A percentile compares a stretch with the other conserved stretches of the same genome.
These are phyloP conservation scores for Wickerhamomyces sp. DNA, from an alignment of 1,139 yeast genomes.

Conservation along the genomic window DNA sequence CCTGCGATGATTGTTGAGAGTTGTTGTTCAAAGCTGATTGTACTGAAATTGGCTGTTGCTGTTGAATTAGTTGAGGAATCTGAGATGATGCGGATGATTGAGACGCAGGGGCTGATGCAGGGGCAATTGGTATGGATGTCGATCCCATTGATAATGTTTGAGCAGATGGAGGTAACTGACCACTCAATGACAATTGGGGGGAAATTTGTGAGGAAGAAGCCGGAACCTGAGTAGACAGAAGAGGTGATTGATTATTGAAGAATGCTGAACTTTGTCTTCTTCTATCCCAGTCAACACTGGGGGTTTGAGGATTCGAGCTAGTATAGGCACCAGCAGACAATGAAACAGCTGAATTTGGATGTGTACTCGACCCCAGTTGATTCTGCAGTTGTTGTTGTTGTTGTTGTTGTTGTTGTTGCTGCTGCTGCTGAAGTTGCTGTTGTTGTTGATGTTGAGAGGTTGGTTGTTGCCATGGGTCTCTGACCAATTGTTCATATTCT, in stretches of 20 bases:
- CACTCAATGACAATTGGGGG: conserved; percentile 16
- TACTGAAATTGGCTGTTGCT: conserved; percentile 6
- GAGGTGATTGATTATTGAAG: conserved; percentile 25
- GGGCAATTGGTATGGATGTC: conserved; percentile 15
- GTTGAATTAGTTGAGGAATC: background rate
- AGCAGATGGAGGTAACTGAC: conserved; percentile 11
- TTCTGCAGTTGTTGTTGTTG: conserved; percentile 5
- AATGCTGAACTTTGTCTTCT: conserved; percentile 28
- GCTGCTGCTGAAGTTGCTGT: conserved; percentile 12
- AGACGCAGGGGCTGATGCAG: conserved; percentile 21
- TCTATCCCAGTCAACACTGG: conserved; percentile 26
- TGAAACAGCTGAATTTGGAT: conserved; percentile 7
- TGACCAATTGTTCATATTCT: conserved; percentile 45
- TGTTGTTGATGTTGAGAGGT: conserved; percentile 10
- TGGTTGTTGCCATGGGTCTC: conserved; percentile 33
- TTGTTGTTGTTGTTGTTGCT: conserved; percentile 12
- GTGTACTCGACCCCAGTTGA: conserved; percentile 8
- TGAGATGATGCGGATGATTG: conserved; percentile 14
- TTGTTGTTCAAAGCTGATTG: conserved; percentile 14
- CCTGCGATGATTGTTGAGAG: conserved; percentile 38
- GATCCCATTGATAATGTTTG: conserved; percentile 16
- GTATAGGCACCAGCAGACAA: conserved; percentile 11
- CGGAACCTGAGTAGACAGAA: conserved; percentile 19
- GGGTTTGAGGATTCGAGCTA: conserved; percentile 21
- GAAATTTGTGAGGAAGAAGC: conserved; percentile 22